Percentiles rank a stretch among this genome's conserved stretches.
phyloP scores from a whole-genome alignment of 2,329 filamentous ascomycete species.

The Aureobasidium leucospermi region DNA sequence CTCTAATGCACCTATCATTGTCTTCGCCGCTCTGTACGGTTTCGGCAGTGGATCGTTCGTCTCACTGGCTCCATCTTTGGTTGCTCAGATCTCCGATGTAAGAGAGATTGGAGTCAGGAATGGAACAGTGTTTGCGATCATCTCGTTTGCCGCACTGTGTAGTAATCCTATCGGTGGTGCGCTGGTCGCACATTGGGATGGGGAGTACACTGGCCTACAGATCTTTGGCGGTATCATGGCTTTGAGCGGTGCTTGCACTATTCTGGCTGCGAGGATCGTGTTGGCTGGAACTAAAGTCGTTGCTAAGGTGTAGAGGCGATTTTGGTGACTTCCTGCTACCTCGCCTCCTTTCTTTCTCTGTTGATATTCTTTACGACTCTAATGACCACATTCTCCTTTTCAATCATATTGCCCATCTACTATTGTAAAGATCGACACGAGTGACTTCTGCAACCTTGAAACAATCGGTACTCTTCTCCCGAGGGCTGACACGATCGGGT shows the following conservation, averaged over 20 bases:
- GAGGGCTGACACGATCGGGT: too few species aligned
- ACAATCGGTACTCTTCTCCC: too few species aligned
- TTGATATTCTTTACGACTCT: too few species aligned
- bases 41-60: slow-evolving; percentile 62
- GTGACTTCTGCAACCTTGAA: too few species aligned
- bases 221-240: slow-evolving; percentile 56
- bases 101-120: slow-evolving; percentile 58
- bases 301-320: slow-evolving; percentile 4
- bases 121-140: slow-evolving; percentile 56
- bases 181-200: slow-evolving; percentile 46
- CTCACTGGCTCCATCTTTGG: slow-evolving; percentile 53
- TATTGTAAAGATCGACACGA: too few species aligned
- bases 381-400: too few species aligned
- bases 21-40: slow-evolving; percentile 62
- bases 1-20: slow-evolving; percentile 51
- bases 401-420: too few species aligned
- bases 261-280: slow-evolving; percentile 30
- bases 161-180: slow-evolving; percentile 45
- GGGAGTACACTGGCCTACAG: slow-evolving; percentile 53
- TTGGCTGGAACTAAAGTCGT: slow-evolving; percentile 24
- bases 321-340: too few species aligned
- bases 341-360: too few species aligned
- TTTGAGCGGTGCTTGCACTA: slow-evolving; percentile 34
- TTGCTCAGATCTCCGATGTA: slow-evolving; percentile 65
- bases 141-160: slow-evolving; percentile 58